These are phyloP conservation scores for Rhizopogon vinicolor DNA, from an alignment of 768 basidiomycete species.

Conservation along the genomic window DNA sequence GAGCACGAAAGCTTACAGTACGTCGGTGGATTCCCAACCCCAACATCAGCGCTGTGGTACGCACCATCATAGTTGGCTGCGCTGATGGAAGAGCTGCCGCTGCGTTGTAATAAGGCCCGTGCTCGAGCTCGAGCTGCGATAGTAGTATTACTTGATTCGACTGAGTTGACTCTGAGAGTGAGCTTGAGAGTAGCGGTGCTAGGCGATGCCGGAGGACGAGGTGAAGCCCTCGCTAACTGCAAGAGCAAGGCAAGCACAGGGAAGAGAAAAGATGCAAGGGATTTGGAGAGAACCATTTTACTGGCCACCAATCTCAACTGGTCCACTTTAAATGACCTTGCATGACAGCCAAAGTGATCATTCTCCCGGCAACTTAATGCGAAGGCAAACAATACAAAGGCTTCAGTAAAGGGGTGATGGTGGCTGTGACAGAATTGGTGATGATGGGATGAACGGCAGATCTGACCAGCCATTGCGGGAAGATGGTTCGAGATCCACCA, in stretches of 20 bases:
- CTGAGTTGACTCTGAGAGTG: background rate
- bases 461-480: too few relatives aligned
- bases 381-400: background rate
- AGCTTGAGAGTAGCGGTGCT: background rate
- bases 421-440: too few relatives aligned
- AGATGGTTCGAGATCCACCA: too few relatives aligned
- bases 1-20: conserved; percentile 3
- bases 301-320: background rate
- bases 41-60: conserved; percentile 9
- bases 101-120: background rate
- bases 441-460: too few relatives aligned
- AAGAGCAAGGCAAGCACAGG: background rate
- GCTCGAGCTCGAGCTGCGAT: conserved; percentile 2
- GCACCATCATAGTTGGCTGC: conserved; percentile 10
- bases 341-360: background rate
- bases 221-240: background rate
- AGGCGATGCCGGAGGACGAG: background rate
- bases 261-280: background rate
- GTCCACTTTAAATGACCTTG: background rate
- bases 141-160: background rate
- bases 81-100: background rate
- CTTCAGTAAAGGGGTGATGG: background rate
- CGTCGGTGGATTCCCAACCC: conserved; percentile 11
- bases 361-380: background rate
- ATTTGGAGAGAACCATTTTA: conserved; percentile 4